Evolutionary conservation across 495 filamentous ascomycete genomes (phyloP).

Genomic region (Penicillium ucsense): DNA sequence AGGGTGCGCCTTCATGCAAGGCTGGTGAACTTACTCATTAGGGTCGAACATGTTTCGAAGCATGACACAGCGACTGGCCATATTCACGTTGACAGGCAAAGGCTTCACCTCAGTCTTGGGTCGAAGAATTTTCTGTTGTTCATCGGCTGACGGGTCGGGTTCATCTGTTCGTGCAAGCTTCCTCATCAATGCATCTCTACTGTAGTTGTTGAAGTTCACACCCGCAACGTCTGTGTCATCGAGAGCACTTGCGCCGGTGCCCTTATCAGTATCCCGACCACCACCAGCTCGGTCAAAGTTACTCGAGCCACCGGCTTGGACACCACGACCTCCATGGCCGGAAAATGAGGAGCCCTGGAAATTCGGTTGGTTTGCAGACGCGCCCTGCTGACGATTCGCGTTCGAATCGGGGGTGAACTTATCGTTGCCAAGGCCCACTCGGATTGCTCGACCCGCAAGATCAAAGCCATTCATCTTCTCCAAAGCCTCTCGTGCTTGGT

Average conservation of each 20-base stretch:
- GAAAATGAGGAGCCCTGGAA: constrained; percentile 95
- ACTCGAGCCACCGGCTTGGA: constrained; percentile 66
- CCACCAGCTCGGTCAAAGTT: constrained; percentile 90
- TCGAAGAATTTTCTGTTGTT: constrained; percentile 61
- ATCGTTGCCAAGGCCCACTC: constrained; percentile 99
- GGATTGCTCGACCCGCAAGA: constrained; percentile 92
- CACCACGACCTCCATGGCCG: constrained; percentile 79
- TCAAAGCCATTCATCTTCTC: constrained; percentile 99
- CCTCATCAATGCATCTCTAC: constrained; percentile 93
- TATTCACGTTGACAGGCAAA: constrained; percentile 75
- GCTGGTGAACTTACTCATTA: constrained; percentile 57
- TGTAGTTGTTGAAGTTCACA: constrained; percentile 99
- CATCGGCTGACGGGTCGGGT: constrained; percentile 50
- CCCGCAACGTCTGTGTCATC: constrained; percentile 98
- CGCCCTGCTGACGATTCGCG: constrained; percentile 76
- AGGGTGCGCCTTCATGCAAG: too few relatives aligned
- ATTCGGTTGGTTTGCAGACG: constrained; percentile 60
- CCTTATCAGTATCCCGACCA: constrained; percentile 83
- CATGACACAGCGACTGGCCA: constrained; percentile 89
- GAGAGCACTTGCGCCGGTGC: constrained; percentile 82
- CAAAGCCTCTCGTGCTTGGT: constrained; percentile 83
- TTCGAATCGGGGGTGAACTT: constrained; percentile 99
- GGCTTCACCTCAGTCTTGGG: constrained; percentile 76
- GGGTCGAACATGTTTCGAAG: constrained; percentile 94
- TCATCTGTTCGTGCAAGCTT: constrained; percentile 97